Percentiles rank a stretch among this genome's conserved stretches.
These are phyloP conservation scores for Gryganskiella cystojenkinii DNA, from an alignment of 192 early-diverging fungal species.

Conservation along the genomic window DNA sequence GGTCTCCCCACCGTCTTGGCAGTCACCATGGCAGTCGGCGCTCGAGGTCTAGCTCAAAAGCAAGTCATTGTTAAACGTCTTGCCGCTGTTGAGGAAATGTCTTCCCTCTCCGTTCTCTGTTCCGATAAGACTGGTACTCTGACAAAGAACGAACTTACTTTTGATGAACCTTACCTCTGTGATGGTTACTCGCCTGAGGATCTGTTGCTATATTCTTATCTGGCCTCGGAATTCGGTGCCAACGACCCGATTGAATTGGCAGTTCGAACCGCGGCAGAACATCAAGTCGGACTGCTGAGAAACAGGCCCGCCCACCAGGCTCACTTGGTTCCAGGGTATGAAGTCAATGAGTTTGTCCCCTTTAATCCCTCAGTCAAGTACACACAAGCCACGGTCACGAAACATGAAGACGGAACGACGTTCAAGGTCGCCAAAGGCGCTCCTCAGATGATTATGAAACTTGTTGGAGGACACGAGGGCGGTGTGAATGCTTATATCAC, in stretches of 20 bases:
- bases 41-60: conserved; percentile 86
- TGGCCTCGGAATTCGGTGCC: conserved; percentile 88
- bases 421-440: conserved; percentile 92
- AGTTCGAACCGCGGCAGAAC: conserved; percentile 84
- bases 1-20: conserved; percentile 94
- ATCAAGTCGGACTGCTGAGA: conserved; percentile 51
- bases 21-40: conserved; percentile 95
- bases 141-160: conserved; percentile 90
- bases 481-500: conserved; percentile 63
- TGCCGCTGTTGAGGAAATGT: conserved; percentile 94
- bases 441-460: conserved; percentile 71
- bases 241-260: conserved; percentile 91
- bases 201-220: conserved; percentile 81
- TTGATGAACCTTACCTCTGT: conserved; percentile 86
- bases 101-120: conserved; percentile 87
- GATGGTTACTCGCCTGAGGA: conserved; percentile 78
- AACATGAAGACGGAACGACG: conserved; percentile 72
- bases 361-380: conserved; percentile 92
- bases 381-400: conserved; percentile 84
- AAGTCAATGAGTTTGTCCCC: conserved; percentile 83
- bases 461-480: conserved; percentile 61
- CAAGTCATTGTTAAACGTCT: conserved; percentile 94
- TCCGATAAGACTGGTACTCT: conserved; percentile 92
- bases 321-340: conserved; percentile 89
- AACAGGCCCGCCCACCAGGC: conserved; percentile 28